These are phyloP conservation scores for Lentinula sp. DNA, from an alignment of 768 basidiomycete species.

Conservation along the genomic window DNA sequence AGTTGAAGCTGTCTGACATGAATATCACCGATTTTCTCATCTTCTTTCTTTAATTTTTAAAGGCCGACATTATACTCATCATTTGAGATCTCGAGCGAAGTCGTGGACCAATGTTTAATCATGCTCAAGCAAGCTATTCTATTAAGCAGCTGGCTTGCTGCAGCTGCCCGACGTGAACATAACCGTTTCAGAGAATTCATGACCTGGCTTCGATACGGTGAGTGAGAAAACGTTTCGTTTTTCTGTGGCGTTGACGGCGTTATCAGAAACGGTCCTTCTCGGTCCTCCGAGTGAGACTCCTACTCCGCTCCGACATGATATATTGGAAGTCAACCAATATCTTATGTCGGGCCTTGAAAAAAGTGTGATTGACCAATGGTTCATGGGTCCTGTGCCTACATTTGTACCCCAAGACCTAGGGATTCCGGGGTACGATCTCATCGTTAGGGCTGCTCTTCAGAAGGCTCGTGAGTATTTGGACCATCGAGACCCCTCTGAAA, in stretches of 20 bases:
- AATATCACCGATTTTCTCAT: neutral
- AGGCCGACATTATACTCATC: slow-evolving; percentile 48
- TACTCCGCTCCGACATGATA: slow-evolving; percentile 55
- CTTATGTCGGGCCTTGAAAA: slow-evolving; percentile 62
- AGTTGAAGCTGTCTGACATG: slow-evolving; percentile 11
- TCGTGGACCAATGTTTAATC: slow-evolving; percentile 47
- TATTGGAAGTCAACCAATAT: slow-evolving; percentile 78
- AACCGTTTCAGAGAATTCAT: slow-evolving; percentile 76
- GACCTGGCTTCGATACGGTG: slow-evolving; percentile 71
- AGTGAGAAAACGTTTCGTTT: slow-evolving; percentile 12
- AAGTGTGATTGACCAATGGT: slow-evolving; percentile 77
- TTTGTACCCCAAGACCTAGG: slow-evolving; percentile 48
- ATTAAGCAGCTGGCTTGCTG: slow-evolving; percentile 62
- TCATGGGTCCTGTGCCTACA: slow-evolving; percentile 54
- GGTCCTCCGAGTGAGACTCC: slow-evolving; percentile 49
- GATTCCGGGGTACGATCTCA: slow-evolving; percentile 27
- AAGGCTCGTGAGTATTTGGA: slow-evolving; percentile 42
- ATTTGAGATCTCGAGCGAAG: slow-evolving; percentile 48
- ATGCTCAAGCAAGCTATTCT: slow-evolving; percentile 54
- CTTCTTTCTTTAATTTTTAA: slow-evolving; percentile 9
- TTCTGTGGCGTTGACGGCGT: slow-evolving; percentile 3
- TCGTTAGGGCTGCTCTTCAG: slow-evolving; percentile 36
- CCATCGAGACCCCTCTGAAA: slow-evolving; percentile 24
- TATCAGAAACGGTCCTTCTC: slow-evolving; percentile 40
- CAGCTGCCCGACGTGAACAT: slow-evolving; percentile 60